Evolutionary conservation across 371 early-diverging fungal genomes (phyloP).

Genomic region (Entomophthora muscae): DNA sequence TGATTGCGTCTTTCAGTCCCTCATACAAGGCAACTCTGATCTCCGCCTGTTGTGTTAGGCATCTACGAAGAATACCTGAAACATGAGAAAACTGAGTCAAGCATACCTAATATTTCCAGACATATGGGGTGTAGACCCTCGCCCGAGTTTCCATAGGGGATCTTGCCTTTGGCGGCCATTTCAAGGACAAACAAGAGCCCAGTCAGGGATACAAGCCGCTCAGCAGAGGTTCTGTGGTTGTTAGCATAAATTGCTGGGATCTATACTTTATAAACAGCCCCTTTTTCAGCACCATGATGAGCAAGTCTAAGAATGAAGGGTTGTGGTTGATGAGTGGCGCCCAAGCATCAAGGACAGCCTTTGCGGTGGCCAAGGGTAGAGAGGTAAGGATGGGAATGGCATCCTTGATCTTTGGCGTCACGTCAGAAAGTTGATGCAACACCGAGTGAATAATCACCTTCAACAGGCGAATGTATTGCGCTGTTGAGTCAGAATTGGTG

Average conservation of each 20-base stretch:
- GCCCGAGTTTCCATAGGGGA: background rate
- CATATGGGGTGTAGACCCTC: background rate
- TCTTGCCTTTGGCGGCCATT: background rate
- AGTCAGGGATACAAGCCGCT: background rate
- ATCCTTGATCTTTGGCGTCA: constrained; percentile 8
- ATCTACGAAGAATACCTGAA: background rate
- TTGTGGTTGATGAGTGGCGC: constrained; percentile 2
- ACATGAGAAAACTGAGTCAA: background rate
- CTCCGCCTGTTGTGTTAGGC: background rate
- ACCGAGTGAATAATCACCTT: background rate
- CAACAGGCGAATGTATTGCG: constrained; percentile 2
- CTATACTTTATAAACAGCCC: constrained; percentile 6
- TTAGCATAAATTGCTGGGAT: background rate
- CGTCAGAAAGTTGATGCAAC: constrained; percentile 2
- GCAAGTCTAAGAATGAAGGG: constrained; percentile 1
- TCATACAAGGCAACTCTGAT: background rate
- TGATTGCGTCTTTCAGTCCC: background rate
- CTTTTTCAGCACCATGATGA: constrained; percentile 6
- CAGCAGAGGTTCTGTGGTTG: background rate
- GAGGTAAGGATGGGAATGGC: background rate
- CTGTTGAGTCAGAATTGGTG: constrained; percentile 6
- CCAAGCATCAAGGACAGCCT: constrained; percentile 4
- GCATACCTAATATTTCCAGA: constrained; percentile 5
- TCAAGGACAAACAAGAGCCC: constrained; percentile 1
- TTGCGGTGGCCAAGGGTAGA: background rate